Evolutionary conservation across 495 filamentous ascomycete species (phyloP), one percentile per base, ranked within the genome.

Genomic region (Hypoxylon cercidicola): DNA sequence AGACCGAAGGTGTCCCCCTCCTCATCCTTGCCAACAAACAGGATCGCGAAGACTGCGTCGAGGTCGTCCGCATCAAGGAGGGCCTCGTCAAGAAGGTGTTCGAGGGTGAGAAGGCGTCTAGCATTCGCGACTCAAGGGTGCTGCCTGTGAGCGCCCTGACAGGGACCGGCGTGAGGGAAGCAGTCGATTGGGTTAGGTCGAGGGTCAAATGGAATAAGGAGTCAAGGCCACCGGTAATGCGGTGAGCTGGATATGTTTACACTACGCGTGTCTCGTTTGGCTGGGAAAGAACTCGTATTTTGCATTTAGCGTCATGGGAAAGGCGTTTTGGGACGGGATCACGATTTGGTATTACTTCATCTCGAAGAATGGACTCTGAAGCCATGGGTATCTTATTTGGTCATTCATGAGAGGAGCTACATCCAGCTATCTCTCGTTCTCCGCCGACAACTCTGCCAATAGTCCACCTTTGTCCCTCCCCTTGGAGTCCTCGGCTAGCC

Each of bases 201-300:
- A 80, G 95, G 51, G 93, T 97, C 0, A 93, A 89, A 78, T 99
- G 95, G 95, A 97, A 97, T 77, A 93, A 91, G 77, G 95, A 98
- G 79, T 86, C 85, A 0, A 81, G 95, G 52, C 95, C 93, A 60
- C 94, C 95, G 21, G 88, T 96, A 54, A 96, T 98, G 94, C 84
- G 91, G 75, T 99, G 68, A 50, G 2, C n/a, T 21, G 18, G 20
- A 16, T 37, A 34, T 23, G 21, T n/a, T 13, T 21, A 18, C 13
- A 41, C 39, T 16, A 15, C 13, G 47, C 15, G 32, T 53, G 20
- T 48, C n/a, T 53, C 43, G 47, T 57, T 47, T 61, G 30, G 18
- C 7, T 28, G 25, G 44, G n/a, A 37, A 21, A 18, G 64, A 8
- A n/a, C n/a, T n/a, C 46, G 12, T 18, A 44, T n/a, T 47, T 64